Evolutionary conservation across 2,329 filamentous ascomycete species (phyloP), one percentile per base, ranked within the genome.

Genomic region (Penicillium psychrosexuale): DNA sequence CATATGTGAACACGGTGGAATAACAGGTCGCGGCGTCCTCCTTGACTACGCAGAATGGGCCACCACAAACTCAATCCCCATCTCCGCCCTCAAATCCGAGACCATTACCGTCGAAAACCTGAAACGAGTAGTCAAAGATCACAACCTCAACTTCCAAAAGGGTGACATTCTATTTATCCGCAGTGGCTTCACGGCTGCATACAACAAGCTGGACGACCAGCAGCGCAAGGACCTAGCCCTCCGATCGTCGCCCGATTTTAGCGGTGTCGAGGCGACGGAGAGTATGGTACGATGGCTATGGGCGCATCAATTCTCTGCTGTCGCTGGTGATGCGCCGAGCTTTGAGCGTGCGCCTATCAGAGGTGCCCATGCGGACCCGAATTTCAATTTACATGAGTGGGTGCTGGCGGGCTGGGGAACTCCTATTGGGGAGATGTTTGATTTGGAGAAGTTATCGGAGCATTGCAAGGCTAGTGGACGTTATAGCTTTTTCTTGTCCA

Each of bases 371-470:
- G 58, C 59, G 8, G 57, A 66, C 36, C 57, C 56, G 4, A 55
- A 63, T 17, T 68, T 61, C 40, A 66, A 65, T 42, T 53, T 71
- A 27, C 68, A 71, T 51, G 66, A 71, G 36, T 71, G 66, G 60
- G 58, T 69, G 15, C 53, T 71, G 27, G 65, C 68, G 1, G 62
- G 65, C 33, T 69, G 65, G 66, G 67, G 67, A 11, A 64, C 63
- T 8, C 69, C 69, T 3, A 66, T 72, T 47, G 69, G 70, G 6
- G 70, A 72, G 52, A 66, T 72, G 66, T 67, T 70, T 52, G 66
- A 72, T 59, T 46, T 72, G 39, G 69, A 72, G 51, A 62, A 63
- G 33, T 51, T 72, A n/a, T 68, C 70, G 7, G 52, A 54, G 53
- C 59, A 66, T 33, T 72, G 70, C 37, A 64, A 65, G 53, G 60